phyloP scores from a whole-genome alignment of 495 filamentous ascomycete species.

The Neurospora sublineolata region DNA sequence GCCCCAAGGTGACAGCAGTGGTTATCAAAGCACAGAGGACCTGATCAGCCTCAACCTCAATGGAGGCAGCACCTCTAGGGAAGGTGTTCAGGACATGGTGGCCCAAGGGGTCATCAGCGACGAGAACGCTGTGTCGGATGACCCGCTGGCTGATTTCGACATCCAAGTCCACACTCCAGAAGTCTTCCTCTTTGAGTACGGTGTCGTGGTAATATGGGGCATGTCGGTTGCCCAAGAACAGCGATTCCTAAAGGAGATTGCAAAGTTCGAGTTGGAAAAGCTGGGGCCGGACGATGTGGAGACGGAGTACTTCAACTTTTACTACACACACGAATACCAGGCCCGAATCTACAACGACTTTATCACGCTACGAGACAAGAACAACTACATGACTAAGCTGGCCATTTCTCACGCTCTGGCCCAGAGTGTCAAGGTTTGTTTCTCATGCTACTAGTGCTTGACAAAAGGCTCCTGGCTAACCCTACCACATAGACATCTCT shows the following conservation, averaged over 20 bases:
- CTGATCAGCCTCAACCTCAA: constrained; percentile 14
- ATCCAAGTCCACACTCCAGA: constrained; percentile 80
- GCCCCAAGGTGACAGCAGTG: neutral
- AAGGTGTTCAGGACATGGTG: constrained; percentile 12
- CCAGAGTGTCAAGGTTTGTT: constrained; percentile 74
- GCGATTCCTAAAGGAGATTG: constrained; percentile 81
- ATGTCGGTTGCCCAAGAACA: constrained; percentile 80
- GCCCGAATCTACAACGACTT: constrained; percentile 99
- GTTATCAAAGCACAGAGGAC: constrained; percentile 14
- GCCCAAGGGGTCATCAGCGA: constrained; percentile 18
- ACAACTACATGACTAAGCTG: constrained; percentile 94
- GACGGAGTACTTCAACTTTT: constrained; percentile 97
- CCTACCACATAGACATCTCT: constrained; percentile 61
- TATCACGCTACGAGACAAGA: constrained; percentile 82
- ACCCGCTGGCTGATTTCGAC: constrained; percentile 45
- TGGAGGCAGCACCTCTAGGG: constrained; percentile 8
- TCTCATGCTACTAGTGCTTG: neutral
- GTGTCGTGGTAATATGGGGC: constrained; percentile 99
- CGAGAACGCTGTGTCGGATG: constrained; percentile 15
- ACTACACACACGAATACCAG: constrained; percentile 94
- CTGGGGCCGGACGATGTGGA: constrained; percentile 78
- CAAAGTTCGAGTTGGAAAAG: constrained; percentile 91
- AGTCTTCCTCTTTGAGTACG: constrained; percentile 92
- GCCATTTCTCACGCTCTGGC: constrained; percentile 91
- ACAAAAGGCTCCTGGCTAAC: neutral